These are phyloP conservation scores for Colletotrichum cordylinicola DNA, from an alignment of 2,329 filamentous ascomycete species.

Conservation along the genomic window DNA sequence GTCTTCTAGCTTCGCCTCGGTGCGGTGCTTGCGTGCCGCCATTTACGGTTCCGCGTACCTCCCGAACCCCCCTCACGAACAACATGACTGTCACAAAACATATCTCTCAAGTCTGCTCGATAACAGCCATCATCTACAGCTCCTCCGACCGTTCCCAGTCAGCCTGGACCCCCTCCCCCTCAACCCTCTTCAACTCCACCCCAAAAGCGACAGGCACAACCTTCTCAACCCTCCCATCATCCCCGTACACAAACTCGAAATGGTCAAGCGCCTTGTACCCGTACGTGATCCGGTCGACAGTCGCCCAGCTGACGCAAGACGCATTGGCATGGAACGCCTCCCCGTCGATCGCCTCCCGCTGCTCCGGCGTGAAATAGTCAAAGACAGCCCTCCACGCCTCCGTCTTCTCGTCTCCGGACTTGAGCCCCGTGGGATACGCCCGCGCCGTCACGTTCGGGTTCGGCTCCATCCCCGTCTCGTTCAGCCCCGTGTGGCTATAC, in stretches of 20 bases:
- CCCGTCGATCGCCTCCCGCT: conserved; percentile 24
- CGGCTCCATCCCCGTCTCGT: background rate
- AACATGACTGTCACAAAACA: too few relatives aligned
- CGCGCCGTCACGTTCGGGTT: conserved; percentile 20
- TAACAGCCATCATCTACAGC: background rate
- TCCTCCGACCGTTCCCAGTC: background rate
- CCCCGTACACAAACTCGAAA: conserved; percentile 29
- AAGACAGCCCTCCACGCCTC: conserved; percentile 39
- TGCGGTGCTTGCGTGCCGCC: too few relatives aligned
- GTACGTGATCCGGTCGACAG: conserved; percentile 37
- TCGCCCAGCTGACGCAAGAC: conserved; percentile 35
- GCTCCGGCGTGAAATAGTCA: conserved; percentile 24
- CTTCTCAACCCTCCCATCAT: background rate
- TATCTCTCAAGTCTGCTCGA: too few relatives aligned
- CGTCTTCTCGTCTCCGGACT: background rate
- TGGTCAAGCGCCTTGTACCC: conserved; percentile 30
- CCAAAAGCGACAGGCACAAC: conserved; percentile 7
- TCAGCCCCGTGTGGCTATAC: conserved; percentile 23
- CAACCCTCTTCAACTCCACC: background rate
- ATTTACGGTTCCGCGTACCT: too few relatives aligned
- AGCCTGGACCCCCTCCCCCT: background rate
- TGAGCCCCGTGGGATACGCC: conserved; percentile 21
- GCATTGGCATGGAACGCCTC: conserved; percentile 32
- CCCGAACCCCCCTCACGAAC: too few relatives aligned
- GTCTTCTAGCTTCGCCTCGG: too few relatives aligned